Base-by-base conservation (phyloP, 1,139 yeast species). In the Nakaseomyces glabratus region DNA sequence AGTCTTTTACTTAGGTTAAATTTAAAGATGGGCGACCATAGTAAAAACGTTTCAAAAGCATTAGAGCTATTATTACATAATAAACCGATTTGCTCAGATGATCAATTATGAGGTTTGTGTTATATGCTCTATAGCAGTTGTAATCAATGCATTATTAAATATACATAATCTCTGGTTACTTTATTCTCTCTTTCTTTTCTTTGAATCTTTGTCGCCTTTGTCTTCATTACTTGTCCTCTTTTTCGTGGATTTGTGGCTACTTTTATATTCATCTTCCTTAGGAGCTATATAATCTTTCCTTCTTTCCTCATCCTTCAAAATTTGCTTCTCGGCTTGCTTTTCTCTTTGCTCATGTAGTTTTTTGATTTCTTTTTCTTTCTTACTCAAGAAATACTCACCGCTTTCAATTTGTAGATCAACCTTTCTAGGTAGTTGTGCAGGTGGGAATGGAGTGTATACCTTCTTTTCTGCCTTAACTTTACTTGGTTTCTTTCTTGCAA, bases 401-500 rank as follows among this genome's bases (percentile, higher is more conserved):
- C 93, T 79, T 63, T 90, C 98, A 62, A 93, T 86, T 65, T 88
- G 94, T 58, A 88, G 66, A 73, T 93, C 99, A 61, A 93, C 70
- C 82, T 90, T 88, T 69, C 98, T 80, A 55, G 97, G 98, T 48
- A 75, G 73, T 63, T 85, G 99, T 39, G 85, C 84, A 48, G 98
- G 98, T 63, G 99, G 99, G 86, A 93, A 93, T 55, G 98, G 98
- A 20, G 98, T 90, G 72, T 90, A 90, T 3, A 75, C 79, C 63
- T 78, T 85, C 82, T 82, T 82, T 60, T 80, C 82, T 49, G 65
- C 71, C 52, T 60, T 62, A 50, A 64, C 63, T 59, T 71, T 72
- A 66, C 74, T 78, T 45, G 90, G 82, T 68, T 78, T 79, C 80
- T 82, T 84, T 57, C 98, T 78, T 29, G 94, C 94, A 46, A 90